A percentile compares a stretch with the other conserved stretches of the same genome.
Conservation (phyloP, 495 filamentous ascomycete genomes). For the Parathielavia hyrcaniae region DNA sequence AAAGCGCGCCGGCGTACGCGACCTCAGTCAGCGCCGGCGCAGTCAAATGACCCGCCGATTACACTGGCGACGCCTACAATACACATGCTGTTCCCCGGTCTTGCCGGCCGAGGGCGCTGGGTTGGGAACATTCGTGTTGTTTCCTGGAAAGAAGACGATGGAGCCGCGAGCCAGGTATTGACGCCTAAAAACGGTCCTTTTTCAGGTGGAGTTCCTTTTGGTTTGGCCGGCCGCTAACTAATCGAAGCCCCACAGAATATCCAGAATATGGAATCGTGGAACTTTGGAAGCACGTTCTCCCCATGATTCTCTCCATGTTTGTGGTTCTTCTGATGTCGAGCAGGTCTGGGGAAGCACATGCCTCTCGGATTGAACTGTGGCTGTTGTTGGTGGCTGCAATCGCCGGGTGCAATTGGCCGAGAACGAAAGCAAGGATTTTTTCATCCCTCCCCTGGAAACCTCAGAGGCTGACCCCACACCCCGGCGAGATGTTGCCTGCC, state of each 20-base stretch:
- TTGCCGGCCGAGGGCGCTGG: background rate
- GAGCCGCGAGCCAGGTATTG: slow-evolving; percentile 4
- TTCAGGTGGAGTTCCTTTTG: slow-evolving; percentile 14
- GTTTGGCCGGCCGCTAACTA: background rate
- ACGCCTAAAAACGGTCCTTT: slow-evolving; percentile 34
- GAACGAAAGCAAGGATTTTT: background rate
- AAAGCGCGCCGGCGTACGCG: background rate
- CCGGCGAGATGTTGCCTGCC: background rate
- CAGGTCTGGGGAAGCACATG: background rate
- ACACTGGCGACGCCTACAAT: background rate
- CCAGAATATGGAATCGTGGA: background rate
- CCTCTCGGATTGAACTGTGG: background rate
- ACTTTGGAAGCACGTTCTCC: background rate
- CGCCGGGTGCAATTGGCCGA: background rate
- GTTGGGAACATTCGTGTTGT: background rate
- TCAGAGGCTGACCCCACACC: no score
- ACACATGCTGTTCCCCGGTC: background rate
- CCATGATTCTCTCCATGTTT: background rate
- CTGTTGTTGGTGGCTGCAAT: background rate
- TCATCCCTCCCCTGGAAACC: no score
- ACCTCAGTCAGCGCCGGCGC: background rate
- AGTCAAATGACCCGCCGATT: slow-evolving; percentile 6
- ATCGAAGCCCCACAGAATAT: background rate
- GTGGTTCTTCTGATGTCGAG: background rate
- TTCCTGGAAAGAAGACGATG: background rate